Evolutionary conservation across 345 rosid genomes (phyloP).

Genomic region (Citrus inodora): DNA sequence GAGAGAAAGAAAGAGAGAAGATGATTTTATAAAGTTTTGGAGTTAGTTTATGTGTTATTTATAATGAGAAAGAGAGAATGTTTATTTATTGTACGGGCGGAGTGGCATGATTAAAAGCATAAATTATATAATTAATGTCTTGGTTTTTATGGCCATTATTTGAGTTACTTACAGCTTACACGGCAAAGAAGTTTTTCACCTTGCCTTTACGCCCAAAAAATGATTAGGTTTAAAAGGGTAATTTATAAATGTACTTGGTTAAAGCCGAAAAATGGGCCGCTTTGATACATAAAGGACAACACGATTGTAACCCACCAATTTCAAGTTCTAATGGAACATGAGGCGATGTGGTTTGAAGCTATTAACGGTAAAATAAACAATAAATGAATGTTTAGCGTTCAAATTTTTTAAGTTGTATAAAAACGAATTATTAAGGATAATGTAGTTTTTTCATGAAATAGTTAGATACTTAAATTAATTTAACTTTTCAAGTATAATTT

Average conservation of each 20-base stretch:
- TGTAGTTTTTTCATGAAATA: background rate
- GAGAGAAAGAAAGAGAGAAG: background rate
- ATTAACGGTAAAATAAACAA: too few relatives aligned
- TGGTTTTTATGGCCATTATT: background rate
- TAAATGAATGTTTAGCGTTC: background rate
- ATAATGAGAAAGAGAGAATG: background rate
- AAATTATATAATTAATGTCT: background rate
- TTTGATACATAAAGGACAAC: background rate
- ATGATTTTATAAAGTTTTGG: background rate
- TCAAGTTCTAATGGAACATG: too few relatives aligned
- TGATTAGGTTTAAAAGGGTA: background rate
- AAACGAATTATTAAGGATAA: background rate
- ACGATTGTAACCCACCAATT: background rate
- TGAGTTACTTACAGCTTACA: background rate
- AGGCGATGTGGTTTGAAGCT: too few relatives aligned
- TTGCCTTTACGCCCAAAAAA: background rate
- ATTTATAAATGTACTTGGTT: background rate
- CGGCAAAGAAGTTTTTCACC: background rate
- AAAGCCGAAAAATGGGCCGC: conserved; percentile 6
- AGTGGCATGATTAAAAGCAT: conserved; percentile 2
- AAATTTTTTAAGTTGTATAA: too few relatives aligned
- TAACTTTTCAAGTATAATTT: too few relatives aligned
- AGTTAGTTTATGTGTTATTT: background rate
- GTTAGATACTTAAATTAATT: too few relatives aligned
- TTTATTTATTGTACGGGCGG: background rate